A percentile compares a stretch with the other conserved stretches of the same genome.
phyloP scores from a whole-genome alignment of 2,329 filamentous ascomycete species.

The Shiraia bambusicola region DNA sequence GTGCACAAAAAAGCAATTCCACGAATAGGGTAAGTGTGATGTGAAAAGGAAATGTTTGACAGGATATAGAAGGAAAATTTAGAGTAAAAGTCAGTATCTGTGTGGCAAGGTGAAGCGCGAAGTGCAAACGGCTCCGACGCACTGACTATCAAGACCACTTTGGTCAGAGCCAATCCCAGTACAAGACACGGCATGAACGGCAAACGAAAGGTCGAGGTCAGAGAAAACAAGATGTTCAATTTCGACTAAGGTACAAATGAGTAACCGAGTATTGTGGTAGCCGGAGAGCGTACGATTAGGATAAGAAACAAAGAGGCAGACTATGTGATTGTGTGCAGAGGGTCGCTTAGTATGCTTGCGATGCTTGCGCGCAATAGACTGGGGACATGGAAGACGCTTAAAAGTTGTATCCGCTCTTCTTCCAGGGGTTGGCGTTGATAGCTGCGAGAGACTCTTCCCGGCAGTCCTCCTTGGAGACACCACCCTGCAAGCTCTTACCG shows the following conservation, averaged over 20 bases:
- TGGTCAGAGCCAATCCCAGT: neutral
- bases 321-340: no score
- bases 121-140: no score
- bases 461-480: conserved; percentile 14
- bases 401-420: conserved; percentile 2
- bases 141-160: neutral
- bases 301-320: neutral
- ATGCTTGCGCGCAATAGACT: neutral
- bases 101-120: no score
- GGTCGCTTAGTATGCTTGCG: neutral
- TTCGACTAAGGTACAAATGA: conserved; percentile 14
- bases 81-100: no score
- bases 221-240: conserved; percentile 13
- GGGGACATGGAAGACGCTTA: neutral
- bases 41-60: no score
- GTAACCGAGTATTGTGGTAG: conserved; percentile 7
- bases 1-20: no score
- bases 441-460: conserved; percentile 15
- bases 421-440: conserved; percentile 22
- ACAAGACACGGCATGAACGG: neutral
- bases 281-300: conserved; percentile 13
- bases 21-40: no score
- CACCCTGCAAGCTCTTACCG: conserved; percentile 12
- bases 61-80: no score
- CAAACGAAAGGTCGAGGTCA: neutral